A percentile compares a stretch with the other conserved stretches of the same genome.
phyloP scores from a whole-genome alignment of 768 basidiomycete species.

The Tephrocybe sp. region DNA sequence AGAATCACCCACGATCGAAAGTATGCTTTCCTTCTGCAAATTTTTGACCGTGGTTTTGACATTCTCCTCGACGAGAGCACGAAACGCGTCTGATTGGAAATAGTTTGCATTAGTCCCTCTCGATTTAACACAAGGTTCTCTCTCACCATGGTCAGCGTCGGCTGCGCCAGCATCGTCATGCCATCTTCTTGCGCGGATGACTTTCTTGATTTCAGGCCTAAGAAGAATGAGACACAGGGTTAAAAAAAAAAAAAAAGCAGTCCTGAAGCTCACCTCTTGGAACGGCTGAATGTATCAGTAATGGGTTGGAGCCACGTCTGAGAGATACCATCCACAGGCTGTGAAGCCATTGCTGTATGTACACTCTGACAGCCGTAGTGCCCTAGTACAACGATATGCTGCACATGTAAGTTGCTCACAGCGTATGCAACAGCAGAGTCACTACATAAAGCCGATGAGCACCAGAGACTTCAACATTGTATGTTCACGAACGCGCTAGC shows the following conservation, averaged over 20 bases:
- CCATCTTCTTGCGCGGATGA: constrained; percentile 31
- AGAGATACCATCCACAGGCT: constrained; percentile 20
- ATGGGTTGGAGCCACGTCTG: constrained; percentile 34
- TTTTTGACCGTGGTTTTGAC: constrained; percentile 42
- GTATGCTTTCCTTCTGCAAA: constrained; percentile 37
- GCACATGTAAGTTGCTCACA: constrained; percentile 29
- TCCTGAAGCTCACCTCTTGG: constrained; percentile 26
- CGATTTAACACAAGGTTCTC: background rate
- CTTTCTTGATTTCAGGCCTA: constrained; percentile 33
- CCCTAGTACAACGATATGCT: constrained; percentile 38
- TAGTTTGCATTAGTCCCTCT: background rate
- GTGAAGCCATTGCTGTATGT: constrained; percentile 27
- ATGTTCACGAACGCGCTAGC: constrained; percentile 29
- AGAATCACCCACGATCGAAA: constrained; percentile 25
- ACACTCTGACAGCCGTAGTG: constrained; percentile 40
- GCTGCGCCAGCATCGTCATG: constrained; percentile 14
- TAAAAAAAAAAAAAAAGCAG: too few species aligned
- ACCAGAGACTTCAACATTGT: background rate
- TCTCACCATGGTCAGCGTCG: constrained; percentile 9
- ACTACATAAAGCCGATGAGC: constrained; percentile 17
- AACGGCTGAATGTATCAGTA: constrained; percentile 27
- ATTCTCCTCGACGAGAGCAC: constrained; percentile 50
- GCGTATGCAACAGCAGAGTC: constrained; percentile 35
- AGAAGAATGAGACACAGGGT: background rate
- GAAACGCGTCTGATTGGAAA: constrained; percentile 30